Percentiles rank a stretch among this genome's conserved stretches.
Evolutionary conservation across 805 yeast species (phyloP).

Genomic region (Pichia rugopelliculosa): DNA sequence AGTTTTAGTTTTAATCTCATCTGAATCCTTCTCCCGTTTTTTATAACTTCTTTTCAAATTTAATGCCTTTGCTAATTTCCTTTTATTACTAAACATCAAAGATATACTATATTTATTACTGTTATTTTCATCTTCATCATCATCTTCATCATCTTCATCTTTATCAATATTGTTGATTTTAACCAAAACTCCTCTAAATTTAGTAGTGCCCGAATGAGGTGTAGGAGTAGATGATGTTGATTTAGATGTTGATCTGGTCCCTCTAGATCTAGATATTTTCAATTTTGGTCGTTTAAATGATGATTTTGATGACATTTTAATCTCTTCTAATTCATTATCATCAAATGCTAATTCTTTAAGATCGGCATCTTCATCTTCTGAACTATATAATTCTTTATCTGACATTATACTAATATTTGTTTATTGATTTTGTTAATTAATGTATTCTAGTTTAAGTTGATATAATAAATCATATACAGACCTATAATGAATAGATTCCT

Average conservation of each 20-base stretch:
- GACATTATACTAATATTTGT: neutral
- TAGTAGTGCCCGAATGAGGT: neutral
- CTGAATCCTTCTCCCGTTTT: neutral
- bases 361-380: neutral
- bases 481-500: too few species aligned
- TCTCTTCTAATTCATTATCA: conserved; percentile 18
- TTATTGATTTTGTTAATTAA: too few species aligned
- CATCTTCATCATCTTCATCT: conserved; percentile 9
- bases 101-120: neutral
- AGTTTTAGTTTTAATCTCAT: neutral
- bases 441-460: too few species aligned
- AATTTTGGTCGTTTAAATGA: neutral
- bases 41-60: conserved; percentile 1
- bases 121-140: too few species aligned
- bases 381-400: neutral
- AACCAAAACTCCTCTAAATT: neutral
- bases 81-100: neutral
- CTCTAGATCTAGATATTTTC: neutral
- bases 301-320: neutral
- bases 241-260: neutral
- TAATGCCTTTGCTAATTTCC: neutral
- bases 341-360: conserved; percentile 8
- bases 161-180: conserved; percentile 11
- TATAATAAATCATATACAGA: too few species aligned
- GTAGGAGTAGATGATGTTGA: neutral